phyloP scores from a whole-genome alignment of 768 basidiomycete genomes.

The Boletellus sp. region DNA sequence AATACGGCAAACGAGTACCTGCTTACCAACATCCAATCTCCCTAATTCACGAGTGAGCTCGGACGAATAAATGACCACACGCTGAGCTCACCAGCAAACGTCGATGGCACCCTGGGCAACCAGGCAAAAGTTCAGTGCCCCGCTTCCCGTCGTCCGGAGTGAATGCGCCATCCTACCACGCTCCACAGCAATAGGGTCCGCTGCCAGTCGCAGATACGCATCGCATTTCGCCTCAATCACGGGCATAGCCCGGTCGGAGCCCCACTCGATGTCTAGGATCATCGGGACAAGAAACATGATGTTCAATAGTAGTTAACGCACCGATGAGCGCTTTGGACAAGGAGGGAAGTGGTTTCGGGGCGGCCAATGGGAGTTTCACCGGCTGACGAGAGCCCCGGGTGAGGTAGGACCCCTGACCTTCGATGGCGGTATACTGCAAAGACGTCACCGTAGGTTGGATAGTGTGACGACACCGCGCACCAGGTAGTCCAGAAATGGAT shows the following conservation, averaged over 20 bases:
- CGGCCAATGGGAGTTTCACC: conserved; percentile 59
- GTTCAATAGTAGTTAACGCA: conserved; percentile 15
- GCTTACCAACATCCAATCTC: conserved; percentile 73
- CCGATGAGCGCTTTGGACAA: conserved; percentile 75
- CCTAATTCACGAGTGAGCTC: conserved; percentile 37
- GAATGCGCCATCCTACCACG: conserved; percentile 83
- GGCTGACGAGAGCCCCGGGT: conserved; percentile 44
- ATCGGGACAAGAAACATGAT: background rate
- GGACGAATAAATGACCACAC: background rate
- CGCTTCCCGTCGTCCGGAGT: conserved; percentile 77
- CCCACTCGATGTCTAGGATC: conserved; percentile 78
- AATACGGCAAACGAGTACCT: background rate
- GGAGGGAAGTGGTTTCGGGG: conserved; percentile 58
- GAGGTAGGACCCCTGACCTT: conserved; percentile 76
- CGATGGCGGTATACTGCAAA: conserved; percentile 67
- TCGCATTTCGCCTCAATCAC: conserved; percentile 58
- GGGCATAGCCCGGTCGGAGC: conserved; percentile 62
- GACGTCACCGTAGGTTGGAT: background rate
- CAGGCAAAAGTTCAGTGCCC: conserved; percentile 75
- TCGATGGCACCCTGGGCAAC: conserved; percentile 91
- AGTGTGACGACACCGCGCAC: conserved; percentile 31
- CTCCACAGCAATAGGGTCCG: conserved; percentile 51
- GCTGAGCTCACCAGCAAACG: conserved; percentile 66
- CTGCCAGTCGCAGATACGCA: conserved; percentile 72
- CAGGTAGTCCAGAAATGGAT: conserved; percentile 82